phyloP scores from a whole-genome alignment of 257 asterid genomes.

The Ilex aquifolium region DNA sequence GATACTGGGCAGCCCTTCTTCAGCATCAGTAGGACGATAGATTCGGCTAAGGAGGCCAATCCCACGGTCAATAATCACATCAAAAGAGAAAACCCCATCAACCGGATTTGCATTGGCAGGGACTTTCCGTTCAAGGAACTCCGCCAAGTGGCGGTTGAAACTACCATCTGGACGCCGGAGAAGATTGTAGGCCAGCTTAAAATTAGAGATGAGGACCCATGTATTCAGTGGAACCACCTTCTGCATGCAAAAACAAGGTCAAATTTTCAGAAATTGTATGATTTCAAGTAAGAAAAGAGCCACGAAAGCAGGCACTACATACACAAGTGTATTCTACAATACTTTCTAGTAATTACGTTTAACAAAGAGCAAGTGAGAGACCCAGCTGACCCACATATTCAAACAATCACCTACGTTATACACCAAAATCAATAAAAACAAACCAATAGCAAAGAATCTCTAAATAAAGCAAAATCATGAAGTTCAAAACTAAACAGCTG shows the following conservation, averaged over 20 bases:
- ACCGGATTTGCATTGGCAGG: slow-evolving; percentile 3
- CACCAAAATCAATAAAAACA: no score
- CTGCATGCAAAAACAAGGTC: not conserved
- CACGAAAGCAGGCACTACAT: not conserved
- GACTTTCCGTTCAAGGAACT: slow-evolving; percentile 1
- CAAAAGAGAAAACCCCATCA: slow-evolving; percentile 2
- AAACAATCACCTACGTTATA: no score
- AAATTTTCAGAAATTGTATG: not conserved
- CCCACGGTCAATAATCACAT: not conserved
- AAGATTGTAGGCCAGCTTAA: slow-evolving; percentile 1
- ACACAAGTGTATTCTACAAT: not conserved
- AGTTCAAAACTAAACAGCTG: no score
- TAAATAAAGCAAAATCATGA: no score
- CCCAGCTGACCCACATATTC: not conserved
- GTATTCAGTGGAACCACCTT: slow-evolving; percentile 1
- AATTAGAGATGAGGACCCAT: slow-evolving; percentile 1
- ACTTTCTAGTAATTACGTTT: not conserved
- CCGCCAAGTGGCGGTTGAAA: slow-evolving; percentile 3
- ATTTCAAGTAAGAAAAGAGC: not conserved
- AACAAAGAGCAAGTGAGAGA: not conserved
- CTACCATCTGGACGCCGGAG: slow-evolving; percentile 1
- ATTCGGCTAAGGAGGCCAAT: slow-evolving; percentile 1
- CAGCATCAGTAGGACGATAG: not conserved
- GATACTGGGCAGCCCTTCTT: not conserved
- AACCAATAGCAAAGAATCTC: no score